Percentiles rank a stretch among this genome's conserved stretches.
Evolutionary conservation across 73 alveolate genomes (phyloP).

Genomic region (Vitrella brassicaformis): DNA sequence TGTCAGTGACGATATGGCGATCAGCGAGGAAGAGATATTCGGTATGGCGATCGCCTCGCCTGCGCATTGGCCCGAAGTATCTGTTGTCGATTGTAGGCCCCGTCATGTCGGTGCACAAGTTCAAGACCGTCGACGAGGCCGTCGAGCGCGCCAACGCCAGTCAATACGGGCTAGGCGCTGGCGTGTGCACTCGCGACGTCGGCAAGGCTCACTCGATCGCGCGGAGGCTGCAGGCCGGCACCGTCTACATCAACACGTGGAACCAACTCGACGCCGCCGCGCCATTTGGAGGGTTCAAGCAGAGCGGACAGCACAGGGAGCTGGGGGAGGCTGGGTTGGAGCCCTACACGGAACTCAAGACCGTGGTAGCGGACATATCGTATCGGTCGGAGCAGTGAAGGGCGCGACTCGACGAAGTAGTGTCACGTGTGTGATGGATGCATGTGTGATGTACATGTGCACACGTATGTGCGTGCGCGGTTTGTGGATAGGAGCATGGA

Average conservation of each 20-base stretch:
- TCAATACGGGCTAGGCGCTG: slow-evolving; percentile 81
- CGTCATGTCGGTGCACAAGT: slow-evolving; percentile 63
- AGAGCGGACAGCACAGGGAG: slow-evolving; percentile 46
- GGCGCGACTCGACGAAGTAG: not conserved
- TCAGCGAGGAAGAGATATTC: slow-evolving; percentile 48
- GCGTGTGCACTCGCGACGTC: slow-evolving; percentile 54
- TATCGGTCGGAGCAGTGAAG: not conserved
- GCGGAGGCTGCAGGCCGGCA: slow-evolving; percentile 68
- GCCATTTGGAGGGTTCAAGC: slow-evolving; percentile 83
- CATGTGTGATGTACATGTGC: too few relatives aligned
- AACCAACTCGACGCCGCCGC: slow-evolving; percentile 12
- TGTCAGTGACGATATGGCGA: slow-evolving; percentile 52
- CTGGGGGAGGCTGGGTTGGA: not conserved
- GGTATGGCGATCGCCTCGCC: too few relatives aligned
- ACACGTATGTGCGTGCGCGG: too few relatives aligned
- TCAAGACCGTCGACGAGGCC: slow-evolving; percentile 72
- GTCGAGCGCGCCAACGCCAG: slow-evolving; percentile 73
- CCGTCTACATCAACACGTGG: slow-evolving; percentile 40
- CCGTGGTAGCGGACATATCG: not conserved
- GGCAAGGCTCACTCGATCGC: slow-evolving; percentile 50
- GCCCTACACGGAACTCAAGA: not conserved
- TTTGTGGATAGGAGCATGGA: too few relatives aligned
- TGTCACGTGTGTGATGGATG: too few relatives aligned
- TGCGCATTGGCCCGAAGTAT: too few relatives aligned
- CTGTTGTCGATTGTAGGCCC: too few relatives aligned